phyloP scores from a whole-genome alignment of 2,329 filamentous ascomycete species.

The Byssothecium circinans region DNA sequence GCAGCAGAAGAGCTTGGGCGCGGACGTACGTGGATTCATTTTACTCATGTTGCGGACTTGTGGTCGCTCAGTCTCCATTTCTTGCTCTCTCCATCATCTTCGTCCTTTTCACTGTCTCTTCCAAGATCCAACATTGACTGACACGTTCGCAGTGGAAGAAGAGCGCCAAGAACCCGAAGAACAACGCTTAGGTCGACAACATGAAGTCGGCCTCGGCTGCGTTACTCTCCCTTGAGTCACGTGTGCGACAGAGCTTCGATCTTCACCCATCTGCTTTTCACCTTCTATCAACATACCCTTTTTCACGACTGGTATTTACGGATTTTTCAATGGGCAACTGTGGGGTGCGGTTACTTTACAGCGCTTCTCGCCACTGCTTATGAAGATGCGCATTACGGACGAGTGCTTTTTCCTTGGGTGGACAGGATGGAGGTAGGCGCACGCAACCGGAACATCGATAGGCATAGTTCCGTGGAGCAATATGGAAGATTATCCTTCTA shows the following conservation, averaged over 20 bases:
- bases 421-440: slow-evolving; percentile 9
- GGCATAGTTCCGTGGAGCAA: slow-evolving; percentile 19
- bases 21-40: slow-evolving; percentile 27
- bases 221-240: not conserved
- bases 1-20: slow-evolving; percentile 42
- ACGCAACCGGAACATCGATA: slow-evolving; percentile 10
- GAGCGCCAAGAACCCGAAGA: slow-evolving; percentile 42
- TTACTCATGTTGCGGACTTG: too few species aligned
- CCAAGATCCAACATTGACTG: slow-evolving; percentile 4
- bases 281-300: not conserved
- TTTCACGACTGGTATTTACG: not conserved
- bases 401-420: slow-evolving; percentile 2
- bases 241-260: not conserved
- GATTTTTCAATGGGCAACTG: not conserved
- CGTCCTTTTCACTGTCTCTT: not conserved
- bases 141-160: slow-evolving; percentile 36
- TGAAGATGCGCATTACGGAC: not conserved
- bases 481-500: slow-evolving; percentile 22
- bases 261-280: not conserved
- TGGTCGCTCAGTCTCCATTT: not conserved
- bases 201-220: too few species aligned
- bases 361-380: not conserved
- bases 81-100: not conserved
- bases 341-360: not conserved
- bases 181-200: slow-evolving; percentile 16